Percentiles rank a stretch among this genome's conserved stretches.
phyloP scores from a whole-genome alignment of 2,329 filamentous ascomycete genomes.

The Aspergillus candidus region DNA sequence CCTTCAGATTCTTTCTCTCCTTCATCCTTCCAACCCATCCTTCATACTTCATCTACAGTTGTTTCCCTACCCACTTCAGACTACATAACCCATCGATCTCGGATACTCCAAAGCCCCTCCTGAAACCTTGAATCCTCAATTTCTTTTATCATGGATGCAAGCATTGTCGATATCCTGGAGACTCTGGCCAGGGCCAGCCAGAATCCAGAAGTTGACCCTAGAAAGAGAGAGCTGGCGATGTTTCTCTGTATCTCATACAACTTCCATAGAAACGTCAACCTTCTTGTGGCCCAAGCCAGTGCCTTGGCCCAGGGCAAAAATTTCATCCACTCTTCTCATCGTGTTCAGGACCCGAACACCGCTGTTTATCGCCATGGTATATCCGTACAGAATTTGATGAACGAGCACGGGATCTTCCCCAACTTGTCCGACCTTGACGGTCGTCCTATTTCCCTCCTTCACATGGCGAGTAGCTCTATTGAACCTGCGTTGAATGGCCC shows the following conservation, averaged over 20 bases:
- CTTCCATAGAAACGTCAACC: slow-evolving; percentile 11
- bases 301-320: slow-evolving; percentile 3
- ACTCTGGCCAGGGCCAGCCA: slow-evolving; percentile 7
- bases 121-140: background rate
- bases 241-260: slow-evolving; percentile 13
- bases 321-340: slow-evolving; percentile 4
- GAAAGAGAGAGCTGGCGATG: slow-evolving; percentile 9
- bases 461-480: slow-evolving; percentile 6
- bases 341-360: background rate
- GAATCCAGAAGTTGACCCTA: slow-evolving; percentile 4
- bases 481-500: slow-evolving; percentile 6
- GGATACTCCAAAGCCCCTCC: background rate
- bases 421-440: background rate
- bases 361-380: background rate
- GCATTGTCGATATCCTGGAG: slow-evolving; percentile 3
- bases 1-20: background rate
- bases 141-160: slow-evolving; percentile 5
- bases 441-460: slow-evolving; percentile 9
- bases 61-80: too few relatives aligned
- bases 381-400: too few relatives aligned
- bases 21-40: background rate
- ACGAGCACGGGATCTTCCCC: too few relatives aligned
- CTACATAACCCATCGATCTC: too few relatives aligned
- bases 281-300: slow-evolving; percentile 15
- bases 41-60: background rate